Evolutionary conservation across 768 basidiomycete genomes (phyloP), one percentile per base, ranked within the genome.

Genomic region (Leucocoprinus leucothites): DNA sequence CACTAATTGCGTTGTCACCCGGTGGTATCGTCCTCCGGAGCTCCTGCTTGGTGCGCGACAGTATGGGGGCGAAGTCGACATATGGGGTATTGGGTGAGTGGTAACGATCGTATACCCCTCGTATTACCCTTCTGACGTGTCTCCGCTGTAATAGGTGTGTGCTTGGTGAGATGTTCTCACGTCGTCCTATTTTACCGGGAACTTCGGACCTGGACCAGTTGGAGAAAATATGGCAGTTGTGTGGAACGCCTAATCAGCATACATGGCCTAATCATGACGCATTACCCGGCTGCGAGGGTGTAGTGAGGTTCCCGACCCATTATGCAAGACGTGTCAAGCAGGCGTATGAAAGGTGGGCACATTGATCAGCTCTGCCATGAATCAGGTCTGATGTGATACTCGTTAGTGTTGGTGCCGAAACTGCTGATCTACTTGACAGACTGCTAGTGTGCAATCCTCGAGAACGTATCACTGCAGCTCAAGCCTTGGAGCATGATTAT

Each of bases 21-120:
- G 93, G 42, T 97, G 94, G 94, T 97, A 97, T 64, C 82, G 94
- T 18, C 92, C 94, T 14, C 94, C 94, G 0, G 94, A 97, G 77
- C 75, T 99, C 1, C 76, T 99, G 11, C 76, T 99, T 13, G 94
- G 95, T 38, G 89, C 91, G 14, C 79, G 86, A 44, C 83, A 90
- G 58, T 98, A 99, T 61, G 93, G 93, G 8, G 90, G 91, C 0
- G 92, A 94, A 61, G 88, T 99, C 41, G 97, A 99, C 69, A 87
- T 99, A 63, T 99, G 97, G 97, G 94, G 96, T 6, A 86, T 98
- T 51, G 97, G 96, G 85, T 95, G 66, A 62, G 85, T 75, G 24
- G 43, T 34, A 52, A 21, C 38, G 40, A 51, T 45, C 26, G 21
- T 31, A 31, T 7, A 22, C 34, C 13, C 34, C 11, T 52, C 24